Base-by-base conservation (phyloP, 2,329 filamentous ascomycete genomes). In the Curvularia eragrostidis region DNA sequence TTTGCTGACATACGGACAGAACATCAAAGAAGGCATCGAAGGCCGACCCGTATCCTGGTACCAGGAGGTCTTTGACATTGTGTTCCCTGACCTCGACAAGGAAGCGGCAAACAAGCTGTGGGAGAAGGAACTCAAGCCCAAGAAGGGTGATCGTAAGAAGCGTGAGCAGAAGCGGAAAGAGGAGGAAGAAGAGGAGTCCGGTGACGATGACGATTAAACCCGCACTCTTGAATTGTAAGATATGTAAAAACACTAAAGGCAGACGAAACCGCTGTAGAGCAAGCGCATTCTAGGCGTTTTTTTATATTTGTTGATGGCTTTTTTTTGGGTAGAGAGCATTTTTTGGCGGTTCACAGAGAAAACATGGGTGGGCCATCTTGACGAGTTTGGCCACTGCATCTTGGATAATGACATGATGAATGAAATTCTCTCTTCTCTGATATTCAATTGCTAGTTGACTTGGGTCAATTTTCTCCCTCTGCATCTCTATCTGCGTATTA, bases 21-120 rank as follows among this genome's bases (percentile, higher is more conserved):
- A 98, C 75, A 99, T 99, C 82, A 99, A 98, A 81, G 87, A 96
- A 72, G 93, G 93, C 66, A 91, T 99, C 62, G 89, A 97, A 78
- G 95, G 96, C 71, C 91, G 89, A 67, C 90, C 95, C 0, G 94
- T 94, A 18, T 88, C 86, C 72, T 99, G 95, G 95, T 99, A 98
- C 81, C 85, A 85, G 6, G 93, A 99, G 66, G 91, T 99, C 49
- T 98, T 97, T 76, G 86, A 94, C 62, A 84, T 97, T 60, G 88
- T 98, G 67, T 99, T 99, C 82, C 88, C 91, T 36, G 82, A 90
- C 63, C 78, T 98, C 18, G 91, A 97, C 78, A 83, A 81, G 60
- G 84, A 89, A 41, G 79, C 86, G 59, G 92, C 90, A 61, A 95
- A 91, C 77, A 85, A 83, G 36, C 63, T 87, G 64, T 95, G 91